A percentile compares a stretch with the other conserved stretches of the same genome.
Evolutionary conservation across 768 basidiomycete species (phyloP).

Genomic region (Rhizopogon vulgaris): DNA sequence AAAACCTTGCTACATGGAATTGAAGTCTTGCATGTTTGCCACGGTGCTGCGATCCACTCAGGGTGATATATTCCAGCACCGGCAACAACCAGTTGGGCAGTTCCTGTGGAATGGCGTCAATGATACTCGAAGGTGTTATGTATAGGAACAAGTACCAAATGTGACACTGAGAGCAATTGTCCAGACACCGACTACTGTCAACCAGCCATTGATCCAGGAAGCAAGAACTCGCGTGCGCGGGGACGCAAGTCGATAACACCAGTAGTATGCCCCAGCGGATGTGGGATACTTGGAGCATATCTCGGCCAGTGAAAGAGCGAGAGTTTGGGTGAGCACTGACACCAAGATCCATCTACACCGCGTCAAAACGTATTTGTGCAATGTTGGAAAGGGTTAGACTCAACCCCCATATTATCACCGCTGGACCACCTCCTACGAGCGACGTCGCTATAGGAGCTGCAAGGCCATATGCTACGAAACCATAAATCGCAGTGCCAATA

Average conservation of each 20-base stretch:
- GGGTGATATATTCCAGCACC: slow-evolving; percentile 53
- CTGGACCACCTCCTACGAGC: slow-evolving; percentile 49
- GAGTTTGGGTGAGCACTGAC: slow-evolving; percentile 38
- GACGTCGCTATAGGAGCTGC: slow-evolving; percentile 51
- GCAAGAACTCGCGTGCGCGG: slow-evolving; percentile 43
- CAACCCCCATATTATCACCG: slow-evolving; percentile 54
- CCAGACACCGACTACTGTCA: slow-evolving; percentile 65
- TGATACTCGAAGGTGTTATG: background rate
- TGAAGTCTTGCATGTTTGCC: slow-evolving; percentile 47
- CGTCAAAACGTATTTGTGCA: background rate
- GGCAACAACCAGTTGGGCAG: slow-evolving; percentile 54
- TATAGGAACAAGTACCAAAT: slow-evolving; percentile 34
- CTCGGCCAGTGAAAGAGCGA: slow-evolving; percentile 52
- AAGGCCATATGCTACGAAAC: slow-evolving; percentile 44
- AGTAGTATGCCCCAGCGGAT: slow-evolving; percentile 59
- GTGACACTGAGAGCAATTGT: slow-evolving; percentile 60
- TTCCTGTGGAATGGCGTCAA: slow-evolving; percentile 31
- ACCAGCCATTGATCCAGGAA: slow-evolving; percentile 67
- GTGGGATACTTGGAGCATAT: slow-evolving; percentile 58
- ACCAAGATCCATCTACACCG: slow-evolving; percentile 45
- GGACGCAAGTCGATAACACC: slow-evolving; percentile 56
- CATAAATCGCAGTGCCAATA: slow-evolving; percentile 1
- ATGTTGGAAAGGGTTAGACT: slow-evolving; percentile 1
- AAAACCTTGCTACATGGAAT: background rate
- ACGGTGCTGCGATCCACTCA: slow-evolving; percentile 49